A percentile compares a stretch with the other conserved stretches of the same genome.
Evolutionary conservation across 2,329 filamentous ascomycete genomes (phyloP).

Genomic region (Fusarium torreyae): DNA sequence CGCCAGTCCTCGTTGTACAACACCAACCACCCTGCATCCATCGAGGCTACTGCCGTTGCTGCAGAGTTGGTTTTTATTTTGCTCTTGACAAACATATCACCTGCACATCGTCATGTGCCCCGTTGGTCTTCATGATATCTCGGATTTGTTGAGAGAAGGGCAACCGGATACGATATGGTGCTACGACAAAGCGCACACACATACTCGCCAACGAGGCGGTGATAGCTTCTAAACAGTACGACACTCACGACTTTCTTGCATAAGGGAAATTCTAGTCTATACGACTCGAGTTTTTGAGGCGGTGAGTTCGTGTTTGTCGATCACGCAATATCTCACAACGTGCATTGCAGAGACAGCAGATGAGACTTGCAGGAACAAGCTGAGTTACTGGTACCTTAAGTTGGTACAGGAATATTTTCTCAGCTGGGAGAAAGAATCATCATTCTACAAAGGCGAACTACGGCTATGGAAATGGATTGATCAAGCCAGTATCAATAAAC

Average conservation of each 20-base stretch:
- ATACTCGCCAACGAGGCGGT: slow-evolving; percentile 19
- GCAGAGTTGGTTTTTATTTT: neutral
- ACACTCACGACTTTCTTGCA: slow-evolving; percentile 11
- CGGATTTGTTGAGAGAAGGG: slow-evolving; percentile 29
- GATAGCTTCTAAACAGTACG: slow-evolving; percentile 12
- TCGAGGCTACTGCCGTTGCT: slow-evolving; percentile 7
- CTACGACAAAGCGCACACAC: slow-evolving; percentile 24
- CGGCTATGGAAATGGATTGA: neutral
- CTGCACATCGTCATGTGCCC: slow-evolving; percentile 32
- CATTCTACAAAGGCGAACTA: neutral
- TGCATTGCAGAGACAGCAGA: slow-evolving; percentile 7
- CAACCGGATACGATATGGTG: slow-evolving; percentile 31
- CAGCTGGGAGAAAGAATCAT: too few species aligned
- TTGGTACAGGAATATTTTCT: too few species aligned
- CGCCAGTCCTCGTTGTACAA: slow-evolving; percentile 33
- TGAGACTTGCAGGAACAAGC: slow-evolving; percentile 1
- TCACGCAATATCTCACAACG: slow-evolving; percentile 8
- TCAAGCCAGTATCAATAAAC: too few species aligned
- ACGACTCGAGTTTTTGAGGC: neutral
- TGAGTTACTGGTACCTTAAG: neutral
- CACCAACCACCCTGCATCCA: slow-evolving; percentile 27
- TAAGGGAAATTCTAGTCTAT: neutral
- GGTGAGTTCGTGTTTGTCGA: slow-evolving; percentile 25
- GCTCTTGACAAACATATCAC: slow-evolving; percentile 17
- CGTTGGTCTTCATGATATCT: slow-evolving; percentile 31